Conservation (phyloP, 495 filamentous ascomycete genomes). For the Sporormia fimetaria region DNA sequence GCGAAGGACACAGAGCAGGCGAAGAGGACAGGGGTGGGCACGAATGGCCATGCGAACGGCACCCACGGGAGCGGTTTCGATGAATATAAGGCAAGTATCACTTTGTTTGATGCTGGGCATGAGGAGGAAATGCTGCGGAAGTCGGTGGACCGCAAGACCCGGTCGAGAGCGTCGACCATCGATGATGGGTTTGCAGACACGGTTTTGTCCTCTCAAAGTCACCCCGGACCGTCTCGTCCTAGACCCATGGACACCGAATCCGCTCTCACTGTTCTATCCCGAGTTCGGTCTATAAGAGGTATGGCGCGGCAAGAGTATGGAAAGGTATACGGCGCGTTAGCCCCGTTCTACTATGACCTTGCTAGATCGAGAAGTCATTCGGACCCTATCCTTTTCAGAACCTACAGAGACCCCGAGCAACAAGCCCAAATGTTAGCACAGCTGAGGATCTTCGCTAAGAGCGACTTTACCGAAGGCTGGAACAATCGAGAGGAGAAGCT, state of each 20-base stretch:
- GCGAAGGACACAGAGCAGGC: conserved; percentile 42
- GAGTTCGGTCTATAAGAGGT: conserved; percentile 67
- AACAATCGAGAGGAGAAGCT: conserved; percentile 56
- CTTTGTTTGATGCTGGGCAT: conserved; percentile 59
- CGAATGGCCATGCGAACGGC: conserved; percentile 32
- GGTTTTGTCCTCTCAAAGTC: conserved; percentile 33
- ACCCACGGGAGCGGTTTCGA: conserved; percentile 17
- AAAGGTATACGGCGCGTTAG: conserved; percentile 75
- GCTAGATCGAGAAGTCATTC: conserved; percentile 58
- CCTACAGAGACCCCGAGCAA: conserved; percentile 73
- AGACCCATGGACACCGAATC: conserved; percentile 41
- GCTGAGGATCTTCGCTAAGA: conserved; percentile 61
- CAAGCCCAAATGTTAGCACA: conserved; percentile 84
- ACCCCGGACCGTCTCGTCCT: conserved; percentile 1
- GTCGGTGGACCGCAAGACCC: conserved; percentile 20
- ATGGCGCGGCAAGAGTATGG: conserved; percentile 83
- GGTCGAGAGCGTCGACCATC: conserved; percentile 26
- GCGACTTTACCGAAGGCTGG: conserved; percentile 69
- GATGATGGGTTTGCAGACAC: conserved; percentile 61
- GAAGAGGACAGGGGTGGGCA: conserved; percentile 30
- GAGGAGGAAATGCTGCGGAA: conserved; percentile 40
- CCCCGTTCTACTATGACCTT: conserved; percentile 80
- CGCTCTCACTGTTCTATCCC: conserved; percentile 53
- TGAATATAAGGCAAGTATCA: conserved; percentile 34
- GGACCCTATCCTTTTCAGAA: conserved; percentile 72